Conservation (phyloP, 768 basidiomycete species). For the Tricholoma saponaceum region DNA sequence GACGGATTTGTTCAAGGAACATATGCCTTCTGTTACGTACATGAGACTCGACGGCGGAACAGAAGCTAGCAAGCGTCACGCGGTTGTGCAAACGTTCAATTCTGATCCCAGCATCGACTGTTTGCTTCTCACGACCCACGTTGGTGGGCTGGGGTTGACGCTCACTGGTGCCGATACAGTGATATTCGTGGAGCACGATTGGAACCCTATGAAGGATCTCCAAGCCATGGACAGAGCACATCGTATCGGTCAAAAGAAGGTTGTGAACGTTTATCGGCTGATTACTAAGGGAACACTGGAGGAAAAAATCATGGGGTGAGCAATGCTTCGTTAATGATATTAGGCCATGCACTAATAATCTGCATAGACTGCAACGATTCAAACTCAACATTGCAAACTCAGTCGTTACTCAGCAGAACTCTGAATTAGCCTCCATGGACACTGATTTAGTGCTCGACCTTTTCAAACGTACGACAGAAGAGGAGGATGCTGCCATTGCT, state of each 20-base stretch:
- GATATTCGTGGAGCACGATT: constrained; percentile 99
- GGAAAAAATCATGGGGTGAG: constrained; percentile 99
- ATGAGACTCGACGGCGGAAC: constrained; percentile 96
- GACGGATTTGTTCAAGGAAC: constrained; percentile 81
- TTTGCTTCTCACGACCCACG: constrained; percentile 91
- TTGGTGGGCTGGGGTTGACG: constrained; percentile 93
- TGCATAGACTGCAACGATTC: constrained; percentile 86
- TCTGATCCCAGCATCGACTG: constrained; percentile 97
- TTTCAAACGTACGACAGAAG: constrained; percentile 79
- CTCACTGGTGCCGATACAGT: constrained; percentile 98
- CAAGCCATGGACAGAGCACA: constrained; percentile 99
- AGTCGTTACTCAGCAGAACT: constrained; percentile 95
- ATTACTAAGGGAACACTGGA: constrained; percentile 97
- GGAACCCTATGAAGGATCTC: constrained; percentile 99
- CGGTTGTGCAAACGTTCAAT: constrained; percentile 97
- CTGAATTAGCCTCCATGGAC: constrained; percentile 92
- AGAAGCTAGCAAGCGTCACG: constrained; percentile 91
- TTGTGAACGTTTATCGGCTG: constrained; percentile 96
- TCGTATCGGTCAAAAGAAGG: constrained; percentile 97
- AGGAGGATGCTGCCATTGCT: constrained; percentile 55
- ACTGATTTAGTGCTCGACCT: constrained; percentile 95
- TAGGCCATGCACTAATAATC: constrained; percentile 10
- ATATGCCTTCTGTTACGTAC: constrained; percentile 96
- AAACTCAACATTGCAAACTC: constrained; percentile 98
- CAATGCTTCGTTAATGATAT: constrained; percentile 7